Percentiles rank a stretch among this genome's conserved stretches.
phyloP scores from a whole-genome alignment of 2,329 filamentous ascomycete species.

The Fusarium praegraminearum region DNA sequence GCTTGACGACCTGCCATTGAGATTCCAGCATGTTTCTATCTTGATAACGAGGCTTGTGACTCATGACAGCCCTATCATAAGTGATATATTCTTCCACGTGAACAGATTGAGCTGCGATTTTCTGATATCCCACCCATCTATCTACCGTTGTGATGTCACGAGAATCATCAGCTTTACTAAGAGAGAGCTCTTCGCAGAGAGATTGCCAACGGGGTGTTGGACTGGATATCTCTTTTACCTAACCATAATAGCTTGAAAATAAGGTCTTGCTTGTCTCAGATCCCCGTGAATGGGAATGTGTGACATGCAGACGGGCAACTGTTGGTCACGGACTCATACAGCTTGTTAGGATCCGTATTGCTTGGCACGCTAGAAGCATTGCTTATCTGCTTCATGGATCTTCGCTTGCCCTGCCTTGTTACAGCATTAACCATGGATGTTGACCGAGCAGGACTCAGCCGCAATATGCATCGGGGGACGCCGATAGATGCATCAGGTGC shows the following conservation, averaged over 20 bases:
- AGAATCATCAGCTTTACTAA: background rate
- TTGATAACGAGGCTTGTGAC: conserved; percentile 12
- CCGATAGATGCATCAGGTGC: conserved; percentile 36
- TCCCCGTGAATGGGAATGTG: conserved; percentile 9
- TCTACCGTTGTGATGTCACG: background rate
- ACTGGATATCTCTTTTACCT: background rate
- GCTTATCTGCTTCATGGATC: conserved; percentile 32
- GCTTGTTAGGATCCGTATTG: conserved; percentile 16
- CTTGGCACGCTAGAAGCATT: conserved; percentile 36
- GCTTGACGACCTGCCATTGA: background rate
- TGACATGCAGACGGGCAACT: conserved; percentile 3
- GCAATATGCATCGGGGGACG: conserved; percentile 40
- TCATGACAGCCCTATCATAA: conserved; percentile 19
- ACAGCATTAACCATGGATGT: conserved; percentile 26
- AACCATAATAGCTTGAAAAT: conserved; percentile 1
- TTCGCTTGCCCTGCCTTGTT: conserved; percentile 26
- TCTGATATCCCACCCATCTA: background rate
- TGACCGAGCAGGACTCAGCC: conserved; percentile 45
- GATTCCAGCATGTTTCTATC: background rate
- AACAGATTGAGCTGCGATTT: background rate
- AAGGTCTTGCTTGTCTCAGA: conserved; percentile 7
- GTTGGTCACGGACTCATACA: conserved; percentile 15
- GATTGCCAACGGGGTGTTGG: no score
- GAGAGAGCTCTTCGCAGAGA: background rate
- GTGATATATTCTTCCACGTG: background rate